Evolutionary conservation across 176 grass and related monocot species (phyloP).

Genomic region (Aegilops speltoides): DNA sequence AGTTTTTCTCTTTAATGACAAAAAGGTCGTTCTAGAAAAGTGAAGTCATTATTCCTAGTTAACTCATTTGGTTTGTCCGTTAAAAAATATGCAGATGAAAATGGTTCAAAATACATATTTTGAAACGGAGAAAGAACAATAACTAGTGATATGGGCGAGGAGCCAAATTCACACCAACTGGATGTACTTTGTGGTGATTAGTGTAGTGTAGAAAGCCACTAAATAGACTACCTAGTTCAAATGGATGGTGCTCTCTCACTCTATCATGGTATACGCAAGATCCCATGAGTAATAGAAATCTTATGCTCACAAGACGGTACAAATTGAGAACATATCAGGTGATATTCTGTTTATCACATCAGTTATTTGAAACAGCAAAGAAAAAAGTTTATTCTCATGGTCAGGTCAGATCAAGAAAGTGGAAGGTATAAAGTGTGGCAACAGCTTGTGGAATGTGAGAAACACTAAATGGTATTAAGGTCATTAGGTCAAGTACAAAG

Average conservation of each 20-base stretch:
- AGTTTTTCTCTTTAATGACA: background rate
- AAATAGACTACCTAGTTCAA: background rate
- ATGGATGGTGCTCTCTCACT: background rate
- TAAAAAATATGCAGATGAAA: background rate
- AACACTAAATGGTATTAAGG: background rate
- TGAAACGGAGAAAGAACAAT: background rate
- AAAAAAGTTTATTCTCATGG: background rate
- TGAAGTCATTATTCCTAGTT: background rate
- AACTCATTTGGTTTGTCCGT: background rate
- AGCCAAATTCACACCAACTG: background rate
- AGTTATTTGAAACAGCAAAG: background rate
- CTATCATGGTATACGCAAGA: background rate
- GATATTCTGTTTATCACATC: background rate
- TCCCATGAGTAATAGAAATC: background rate
- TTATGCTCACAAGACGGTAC: background rate
- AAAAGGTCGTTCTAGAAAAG: background rate
- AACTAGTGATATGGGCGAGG: background rate
- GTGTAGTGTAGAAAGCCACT: background rate
- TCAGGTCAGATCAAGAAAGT: constrained; percentile 17
- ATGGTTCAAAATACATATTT: background rate
- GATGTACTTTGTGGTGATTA: background rate
- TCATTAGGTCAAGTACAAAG: background rate
- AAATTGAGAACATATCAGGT: background rate
- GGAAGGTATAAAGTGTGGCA: background rate
- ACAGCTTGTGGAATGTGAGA: background rate